Conservation (phyloP, 2,329 filamentous ascomycete species). For the Phaeophleospora eucalypticola region DNA sequence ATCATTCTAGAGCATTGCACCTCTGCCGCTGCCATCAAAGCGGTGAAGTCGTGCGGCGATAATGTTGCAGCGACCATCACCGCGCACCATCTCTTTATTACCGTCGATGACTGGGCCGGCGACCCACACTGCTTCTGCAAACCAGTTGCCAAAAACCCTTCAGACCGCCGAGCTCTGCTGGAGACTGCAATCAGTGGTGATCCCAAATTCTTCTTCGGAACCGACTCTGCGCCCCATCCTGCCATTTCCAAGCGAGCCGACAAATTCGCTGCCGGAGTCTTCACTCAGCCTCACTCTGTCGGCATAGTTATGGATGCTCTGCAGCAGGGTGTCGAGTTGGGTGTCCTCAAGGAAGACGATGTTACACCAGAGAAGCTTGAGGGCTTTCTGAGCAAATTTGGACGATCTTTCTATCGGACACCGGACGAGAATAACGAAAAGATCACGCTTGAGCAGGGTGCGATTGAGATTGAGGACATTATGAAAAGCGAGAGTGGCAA, state of each 20-base stretch:
- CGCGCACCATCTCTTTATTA: conserved; percentile 78
- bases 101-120: conserved; percentile 66
- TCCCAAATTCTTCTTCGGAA: conserved; percentile 69
- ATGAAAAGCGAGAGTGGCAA: conserved; percentile 50
- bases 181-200: conserved; percentile 57
- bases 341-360: conserved; percentile 51
- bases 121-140: conserved; percentile 79
- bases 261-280: conserved; percentile 66
- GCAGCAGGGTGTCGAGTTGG: conserved; percentile 57
- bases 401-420: conserved; percentile 56
- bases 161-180: conserved; percentile 68
- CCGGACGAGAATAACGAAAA: conserved; percentile 43
- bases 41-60: conserved; percentile 71
- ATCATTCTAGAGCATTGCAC: conserved; percentile 79
- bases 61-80: conserved; percentile 79
- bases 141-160: conserved; percentile 61
- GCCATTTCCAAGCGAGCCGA: conserved; percentile 56
- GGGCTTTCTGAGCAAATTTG: conserved; percentile 56
- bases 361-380: conserved; percentile 53
- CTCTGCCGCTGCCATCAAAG: conserved; percentile 72
- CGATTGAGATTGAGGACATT: conserved; percentile 52
- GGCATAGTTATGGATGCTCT: conserved; percentile 63
- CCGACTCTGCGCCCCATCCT: conserved; percentile 69
- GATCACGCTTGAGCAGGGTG: conserved; percentile 55
- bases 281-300: conserved; percentile 69